phyloP scores from a whole-genome alignment of 768 basidiomycete species.

The Panaeolus cyanescens region DNA sequence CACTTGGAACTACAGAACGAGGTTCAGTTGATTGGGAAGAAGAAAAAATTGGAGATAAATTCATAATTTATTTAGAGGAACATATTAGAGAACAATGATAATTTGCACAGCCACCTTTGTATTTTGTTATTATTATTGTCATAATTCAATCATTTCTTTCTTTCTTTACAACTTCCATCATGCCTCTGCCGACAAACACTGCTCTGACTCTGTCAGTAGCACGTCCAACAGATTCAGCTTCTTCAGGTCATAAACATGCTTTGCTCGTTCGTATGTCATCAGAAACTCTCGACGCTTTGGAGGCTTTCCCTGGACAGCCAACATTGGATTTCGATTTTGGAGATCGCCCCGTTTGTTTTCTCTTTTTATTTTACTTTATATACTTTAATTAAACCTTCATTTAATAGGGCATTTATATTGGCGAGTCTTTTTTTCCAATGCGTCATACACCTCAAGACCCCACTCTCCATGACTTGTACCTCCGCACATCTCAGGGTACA shows the following conservation, averaged over 20 bases:
- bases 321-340: slow-evolving; percentile 65
- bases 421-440: slow-evolving; percentile 65
- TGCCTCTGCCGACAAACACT: slow-evolving; percentile 66
- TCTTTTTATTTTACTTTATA: neutral
- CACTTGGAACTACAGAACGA: slow-evolving; percentile 77
- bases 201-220: slow-evolving; percentile 61
- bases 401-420: slow-evolving; percentile 65
- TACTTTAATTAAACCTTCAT: slow-evolving; percentile 8
- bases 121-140: neutral
- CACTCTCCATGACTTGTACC: slow-evolving; percentile 70
- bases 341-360: slow-evolving; percentile 51
- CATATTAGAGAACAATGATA: slow-evolving; percentile 42
- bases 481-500: slow-evolving; percentile 57
- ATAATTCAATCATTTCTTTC: neutral
- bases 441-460: slow-evolving; percentile 48
- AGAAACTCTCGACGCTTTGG: slow-evolving; percentile 71
- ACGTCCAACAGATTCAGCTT: slow-evolving; percentile 53
- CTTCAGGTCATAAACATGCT: slow-evolving; percentile 68
- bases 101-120: neutral
- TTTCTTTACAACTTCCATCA: slow-evolving; percentile 28
- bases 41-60: slow-evolving; percentile 67
- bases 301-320: slow-evolving; percentile 44
- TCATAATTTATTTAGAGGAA: slow-evolving; percentile 73
- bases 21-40: slow-evolving; percentile 80
- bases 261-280: slow-evolving; percentile 77